These are phyloP conservation scores for Polymyxa betae DNA, from an alignment of 208 protist genomes.

Conservation along the genomic window DNA sequence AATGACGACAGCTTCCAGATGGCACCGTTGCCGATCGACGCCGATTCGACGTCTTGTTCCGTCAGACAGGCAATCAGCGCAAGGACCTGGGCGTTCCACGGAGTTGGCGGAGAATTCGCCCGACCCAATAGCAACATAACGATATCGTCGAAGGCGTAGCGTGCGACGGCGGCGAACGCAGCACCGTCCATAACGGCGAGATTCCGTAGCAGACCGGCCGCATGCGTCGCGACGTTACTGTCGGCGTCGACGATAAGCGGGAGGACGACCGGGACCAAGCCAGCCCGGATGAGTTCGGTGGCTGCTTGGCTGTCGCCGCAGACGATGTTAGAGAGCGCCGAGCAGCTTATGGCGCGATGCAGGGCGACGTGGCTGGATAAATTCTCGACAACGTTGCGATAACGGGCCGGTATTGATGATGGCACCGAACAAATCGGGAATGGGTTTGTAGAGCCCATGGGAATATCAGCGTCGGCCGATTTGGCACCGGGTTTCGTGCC, in stretches of 20 bases:
- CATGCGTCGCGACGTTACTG: not conserved
- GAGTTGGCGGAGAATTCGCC: no score
- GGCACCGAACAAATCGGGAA: no score
- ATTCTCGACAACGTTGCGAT: not conserved
- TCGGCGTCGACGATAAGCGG: conserved; percentile 15
- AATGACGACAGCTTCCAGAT: no score
- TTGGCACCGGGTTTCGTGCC: no score
- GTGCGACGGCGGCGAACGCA: not conserved
- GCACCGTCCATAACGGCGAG: not conserved
- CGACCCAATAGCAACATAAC: not conserved
- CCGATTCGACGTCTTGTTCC: no score
- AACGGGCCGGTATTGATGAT: not conserved
- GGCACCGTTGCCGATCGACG: no score
- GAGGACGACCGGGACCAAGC: not conserved
- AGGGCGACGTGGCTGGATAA: not conserved
- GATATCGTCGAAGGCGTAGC: not conserved
- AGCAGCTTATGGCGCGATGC: not conserved
- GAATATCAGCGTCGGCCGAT: no score
- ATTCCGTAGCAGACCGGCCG: not conserved
- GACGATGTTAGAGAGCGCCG: not conserved
- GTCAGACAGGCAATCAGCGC: no score
- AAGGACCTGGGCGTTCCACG: no score
- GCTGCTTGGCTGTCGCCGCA: not conserved
- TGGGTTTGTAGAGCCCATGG: no score
- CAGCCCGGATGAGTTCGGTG: not conserved